These are phyloP conservation scores for Oryza officinalis DNA, from an alignment of 176 grass and related monocot species.

Conservation along the genomic window DNA sequence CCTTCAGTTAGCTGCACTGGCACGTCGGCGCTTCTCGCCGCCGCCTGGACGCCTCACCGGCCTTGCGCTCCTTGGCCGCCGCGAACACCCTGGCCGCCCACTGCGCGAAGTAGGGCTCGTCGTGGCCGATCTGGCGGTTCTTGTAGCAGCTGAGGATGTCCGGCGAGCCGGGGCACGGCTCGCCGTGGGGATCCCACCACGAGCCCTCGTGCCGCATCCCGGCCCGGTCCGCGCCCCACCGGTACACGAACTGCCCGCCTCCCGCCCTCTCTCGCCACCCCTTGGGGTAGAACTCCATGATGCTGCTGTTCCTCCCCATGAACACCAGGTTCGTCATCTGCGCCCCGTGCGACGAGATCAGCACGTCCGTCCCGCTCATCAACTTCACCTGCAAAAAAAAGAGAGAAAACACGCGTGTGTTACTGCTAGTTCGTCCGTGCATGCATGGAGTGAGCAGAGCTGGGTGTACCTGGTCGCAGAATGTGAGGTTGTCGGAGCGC, in stretches of 20 bases:
- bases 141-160: conserved; percentile 49
- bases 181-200: conserved; percentile 58
- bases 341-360: conserved; percentile 65
- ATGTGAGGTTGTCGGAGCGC: conserved; percentile 56
- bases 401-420: neutral
- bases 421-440: neutral
- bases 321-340: conserved; percentile 74
- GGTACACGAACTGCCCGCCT: conserved; percentile 57
- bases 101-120: conserved; percentile 50
- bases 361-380: conserved; percentile 64
- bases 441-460: neutral
- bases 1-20: conserved; percentile 4
- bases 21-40: neutral
- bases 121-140: conserved; percentile 48
- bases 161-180: conserved; percentile 14
- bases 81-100: conserved; percentile 52
- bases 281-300: conserved; percentile 80
- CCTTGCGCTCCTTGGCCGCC: conserved; percentile 42
- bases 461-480: conserved; percentile 50
- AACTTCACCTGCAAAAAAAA: conserved; percentile 48
- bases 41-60: neutral
- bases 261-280: conserved; percentile 67
- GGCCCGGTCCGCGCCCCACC: conserved; percentile 49
- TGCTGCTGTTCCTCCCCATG: conserved; percentile 70
- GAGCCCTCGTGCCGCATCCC: conserved; percentile 73